These are phyloP conservation scores for Paramarasmius palmivorus DNA, from an alignment of 1,284 basidiomycete genomes.

Conservation along the genomic window DNA sequence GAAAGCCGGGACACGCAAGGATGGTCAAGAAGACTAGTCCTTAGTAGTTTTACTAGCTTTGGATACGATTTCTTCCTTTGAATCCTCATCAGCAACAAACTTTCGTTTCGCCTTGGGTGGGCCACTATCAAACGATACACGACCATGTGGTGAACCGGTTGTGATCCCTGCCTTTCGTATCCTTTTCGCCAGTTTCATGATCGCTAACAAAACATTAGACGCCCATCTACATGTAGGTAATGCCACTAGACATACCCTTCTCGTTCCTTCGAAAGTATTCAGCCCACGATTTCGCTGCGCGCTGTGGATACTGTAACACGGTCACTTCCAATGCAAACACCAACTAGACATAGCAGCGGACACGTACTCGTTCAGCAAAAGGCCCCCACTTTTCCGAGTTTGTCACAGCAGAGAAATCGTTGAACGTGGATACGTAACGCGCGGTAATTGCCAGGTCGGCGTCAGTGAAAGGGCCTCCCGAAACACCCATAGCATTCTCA, in stretches of 20 bases:
- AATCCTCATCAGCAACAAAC: slow-evolving; percentile 26
- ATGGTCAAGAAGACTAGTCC: not conserved
- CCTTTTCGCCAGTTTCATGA: slow-evolving; percentile 38
- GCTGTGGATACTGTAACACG: slow-evolving; percentile 43
- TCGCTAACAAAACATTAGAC: slow-evolving; percentile 22
- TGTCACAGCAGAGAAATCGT: slow-evolving; percentile 43
- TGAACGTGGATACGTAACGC: slow-evolving; percentile 50
- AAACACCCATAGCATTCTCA: slow-evolving; percentile 53
- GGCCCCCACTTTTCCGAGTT: slow-evolving; percentile 51
- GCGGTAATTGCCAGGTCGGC: slow-evolving; percentile 62
- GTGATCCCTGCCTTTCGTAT: slow-evolving; percentile 24
- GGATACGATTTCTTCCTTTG: slow-evolving; percentile 13
- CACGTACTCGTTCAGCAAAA: slow-evolving; percentile 48
- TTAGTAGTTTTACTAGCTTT: slow-evolving; percentile 24
- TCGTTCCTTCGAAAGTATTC: slow-evolving; percentile 58
- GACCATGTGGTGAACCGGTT: slow-evolving; percentile 1
- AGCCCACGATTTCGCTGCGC: slow-evolving; percentile 57
- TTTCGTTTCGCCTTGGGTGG: slow-evolving; percentile 33
- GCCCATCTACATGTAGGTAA: not conserved
- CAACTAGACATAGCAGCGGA: not conserved
- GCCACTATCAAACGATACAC: slow-evolving; percentile 7
- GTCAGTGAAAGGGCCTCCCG: slow-evolving; percentile 47
- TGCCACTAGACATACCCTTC: slow-evolving; percentile 34
- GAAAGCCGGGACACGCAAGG: not conserved
- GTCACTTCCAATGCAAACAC: not conserved